Evolutionary conservation across 2,329 filamentous ascomycete genomes (phyloP).

Genomic region (Clarireedia homoeocarpa): DNA sequence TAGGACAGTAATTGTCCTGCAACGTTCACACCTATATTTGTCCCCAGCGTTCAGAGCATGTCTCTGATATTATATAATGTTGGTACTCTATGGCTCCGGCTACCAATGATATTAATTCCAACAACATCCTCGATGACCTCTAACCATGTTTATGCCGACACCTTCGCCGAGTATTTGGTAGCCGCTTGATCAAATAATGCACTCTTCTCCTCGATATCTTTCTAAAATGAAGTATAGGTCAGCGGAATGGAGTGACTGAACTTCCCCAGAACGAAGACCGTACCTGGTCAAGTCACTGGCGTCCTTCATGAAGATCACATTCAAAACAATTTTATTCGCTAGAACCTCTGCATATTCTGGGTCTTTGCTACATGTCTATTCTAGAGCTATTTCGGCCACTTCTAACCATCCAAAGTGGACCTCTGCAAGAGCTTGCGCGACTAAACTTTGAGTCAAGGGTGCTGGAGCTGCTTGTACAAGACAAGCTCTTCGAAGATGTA

Average conservation of each 20-base stretch:
- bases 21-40: too few species aligned
- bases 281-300: slow-evolving; percentile 54
- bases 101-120: background rate
- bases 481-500: slow-evolving; percentile 97
- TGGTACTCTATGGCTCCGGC: background rate
- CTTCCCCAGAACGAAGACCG: slow-evolving; percentile 26
- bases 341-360: slow-evolving; percentile 65
- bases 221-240: slow-evolving; percentile 42
- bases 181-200: slow-evolving; percentile 80
- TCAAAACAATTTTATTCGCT: slow-evolving; percentile 76
- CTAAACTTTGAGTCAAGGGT: slow-evolving; percentile 65
- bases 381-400: slow-evolving; percentile 80
- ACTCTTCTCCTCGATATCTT: slow-evolving; percentile 77
- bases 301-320: slow-evolving; percentile 68
- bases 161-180: slow-evolving; percentile 80
- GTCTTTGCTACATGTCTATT: slow-evolving; percentile 71
- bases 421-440: slow-evolving; percentile 86
- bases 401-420: slow-evolving; percentile 81
- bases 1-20: too few species aligned
- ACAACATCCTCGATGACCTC: background rate
- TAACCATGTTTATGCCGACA: slow-evolving; percentile 31
- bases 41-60: too few species aligned
- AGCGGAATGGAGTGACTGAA: slow-evolving; percentile 5
- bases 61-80: too few species aligned
- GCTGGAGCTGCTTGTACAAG: slow-evolving; percentile 81